Conservation (phyloP, 306 rosid species). For the Delonix regia region DNA sequence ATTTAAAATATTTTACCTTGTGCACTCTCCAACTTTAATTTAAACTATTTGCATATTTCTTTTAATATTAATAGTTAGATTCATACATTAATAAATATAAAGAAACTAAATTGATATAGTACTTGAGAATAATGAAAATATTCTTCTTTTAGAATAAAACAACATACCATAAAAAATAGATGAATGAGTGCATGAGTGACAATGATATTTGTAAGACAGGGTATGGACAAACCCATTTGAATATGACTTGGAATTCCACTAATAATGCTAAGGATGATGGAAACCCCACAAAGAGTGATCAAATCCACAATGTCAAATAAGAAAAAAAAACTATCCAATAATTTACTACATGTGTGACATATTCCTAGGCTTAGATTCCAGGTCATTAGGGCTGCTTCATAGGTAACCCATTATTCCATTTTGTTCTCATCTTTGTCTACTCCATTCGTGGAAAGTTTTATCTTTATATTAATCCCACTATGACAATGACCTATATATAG, state of each 20-base stretch:
- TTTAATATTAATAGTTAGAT: no score
- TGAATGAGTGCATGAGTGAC: constrained; percentile 29
- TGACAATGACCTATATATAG: background rate
- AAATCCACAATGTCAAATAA: constrained; percentile 30
- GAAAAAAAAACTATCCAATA: background rate
- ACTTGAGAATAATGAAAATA: constrained; percentile 28
- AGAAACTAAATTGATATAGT: no score
- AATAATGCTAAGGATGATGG: constrained; percentile 18
- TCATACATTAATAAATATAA: no score
- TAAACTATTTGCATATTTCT: no score
- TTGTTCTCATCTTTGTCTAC: constrained; percentile 8
- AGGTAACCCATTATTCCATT: constrained; percentile 22
- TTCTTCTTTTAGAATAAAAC: constrained; percentile 16
- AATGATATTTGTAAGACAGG: constrained; percentile 43
- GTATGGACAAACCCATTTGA: constrained; percentile 40
- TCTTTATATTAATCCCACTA: background rate
- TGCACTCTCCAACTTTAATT: no score
- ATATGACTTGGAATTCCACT: constrained; percentile 68
- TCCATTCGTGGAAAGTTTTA: constrained; percentile 11
- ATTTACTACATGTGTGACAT: background rate
- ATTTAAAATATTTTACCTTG: no score
- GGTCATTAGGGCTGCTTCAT: constrained; percentile 23
- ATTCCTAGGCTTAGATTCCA: constrained; percentile 1
- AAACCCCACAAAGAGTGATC: constrained; percentile 47
- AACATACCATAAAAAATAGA: background rate